Percentiles rank a stretch among this genome's conserved stretches.
phyloP scores from a whole-genome alignment of 495 filamentous ascomycete species.

The Melanomma pulvis-pyrius region DNA sequence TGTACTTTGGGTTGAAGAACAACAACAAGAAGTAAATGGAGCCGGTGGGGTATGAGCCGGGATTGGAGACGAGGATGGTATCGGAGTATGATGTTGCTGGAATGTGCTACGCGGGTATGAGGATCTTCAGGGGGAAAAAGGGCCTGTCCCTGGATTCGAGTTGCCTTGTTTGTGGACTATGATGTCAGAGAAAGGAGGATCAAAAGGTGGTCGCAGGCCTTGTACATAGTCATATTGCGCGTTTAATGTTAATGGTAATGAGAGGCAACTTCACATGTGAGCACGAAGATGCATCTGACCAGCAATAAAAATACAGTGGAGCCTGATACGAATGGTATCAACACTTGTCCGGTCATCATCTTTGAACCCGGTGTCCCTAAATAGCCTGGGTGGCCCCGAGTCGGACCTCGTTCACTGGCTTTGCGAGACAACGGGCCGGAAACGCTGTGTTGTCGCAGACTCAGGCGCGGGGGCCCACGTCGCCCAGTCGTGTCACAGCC shows the following conservation, averaged over 20 bases:
- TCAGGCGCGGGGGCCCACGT: neutral
- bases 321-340: too few species aligned
- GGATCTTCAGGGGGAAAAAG: too few species aligned
- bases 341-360: too few species aligned
- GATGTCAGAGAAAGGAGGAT: neutral
- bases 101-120: neutral
- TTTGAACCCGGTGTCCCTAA: too few species aligned
- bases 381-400: too few species aligned
- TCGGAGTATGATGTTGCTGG: too few species aligned
- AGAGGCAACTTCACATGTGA: neutral
- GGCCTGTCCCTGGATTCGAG: too few species aligned
- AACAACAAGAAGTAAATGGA: neutral
- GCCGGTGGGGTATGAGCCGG: too few species aligned
- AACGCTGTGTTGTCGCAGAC: neutral
- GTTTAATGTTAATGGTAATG: constrained; percentile 10
- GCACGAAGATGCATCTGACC: neutral
- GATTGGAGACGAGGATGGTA: too few species aligned
- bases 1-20: constrained; percentile 47
- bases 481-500: neutral
- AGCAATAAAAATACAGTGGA: neutral
- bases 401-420: too few species aligned
- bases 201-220: neutral
- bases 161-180: too few species aligned
- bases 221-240: neutral
- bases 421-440: neutral